Evolutionary conservation across 108 stramenopile genomes (phyloP), one percentile per base, ranked within the genome.

Genomic region (Nitzschia sp.): DNA sequence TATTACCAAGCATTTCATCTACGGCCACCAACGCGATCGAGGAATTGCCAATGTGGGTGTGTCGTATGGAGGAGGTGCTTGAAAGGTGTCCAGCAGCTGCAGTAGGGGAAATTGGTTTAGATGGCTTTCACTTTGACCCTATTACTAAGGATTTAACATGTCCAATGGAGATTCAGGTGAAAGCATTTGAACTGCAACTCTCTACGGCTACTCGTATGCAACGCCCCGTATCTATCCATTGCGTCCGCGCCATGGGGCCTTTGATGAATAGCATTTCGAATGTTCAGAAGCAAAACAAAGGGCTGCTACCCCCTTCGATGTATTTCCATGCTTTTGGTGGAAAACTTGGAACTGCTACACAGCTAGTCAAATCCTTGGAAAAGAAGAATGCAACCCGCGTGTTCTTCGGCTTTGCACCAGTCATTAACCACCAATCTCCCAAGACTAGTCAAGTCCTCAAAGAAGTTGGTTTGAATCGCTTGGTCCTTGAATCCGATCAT

Each of bases 241-340:
- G 83, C 24, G 93, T 94, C 7, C 79, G 80, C 9, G 82, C 82
- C 15, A 87, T 88, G 84, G 88, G 88, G 37, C 67, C 75, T n/a
- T 24, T 91, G 5, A 65, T 88, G 59, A 76, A 83, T 61, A 37
- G 46, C n/a, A 46, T 62, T 46, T 21, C 67, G 19, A 54, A 62
- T 26, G 52, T 72, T 37, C 41, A 63, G 59, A 71, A 39, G 54
- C 56, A 44, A 10, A 34, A 68, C 34, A 48, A 41, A 53, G 19
- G 53, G 38, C 10, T 41, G 10, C 56, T 93, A 11, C 93, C 93
- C 39, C 88, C 90, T 14, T 71, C 75, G 63, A 75, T 94, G 10
- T 94, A 94, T 63, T 94, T 94, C 67, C 93, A 94, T 78, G 90
- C 93, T 29, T 94, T 91, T 70, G 88, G 88, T 15, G 93, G 93